Conservation (phyloP, 176 grass and related monocot species). For the Urochloa ruziziensis region DNA sequence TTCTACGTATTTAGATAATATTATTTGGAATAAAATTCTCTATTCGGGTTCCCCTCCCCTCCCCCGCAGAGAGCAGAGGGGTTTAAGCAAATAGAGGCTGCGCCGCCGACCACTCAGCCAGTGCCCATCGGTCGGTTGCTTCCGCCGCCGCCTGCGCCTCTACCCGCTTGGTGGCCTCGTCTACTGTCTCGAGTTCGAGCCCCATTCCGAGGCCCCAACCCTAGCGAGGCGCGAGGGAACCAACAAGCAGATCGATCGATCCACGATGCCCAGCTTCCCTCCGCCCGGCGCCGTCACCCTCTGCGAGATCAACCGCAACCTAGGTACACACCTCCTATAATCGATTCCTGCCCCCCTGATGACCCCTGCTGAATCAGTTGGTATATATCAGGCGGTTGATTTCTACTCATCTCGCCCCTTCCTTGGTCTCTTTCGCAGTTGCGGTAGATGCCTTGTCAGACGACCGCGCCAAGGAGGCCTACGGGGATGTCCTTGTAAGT, state of each 20-base stretch:
- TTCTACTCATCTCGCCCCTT: not conserved
- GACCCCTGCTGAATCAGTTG: not conserved
- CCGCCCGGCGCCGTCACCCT: conserved; percentile 76
- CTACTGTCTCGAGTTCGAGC: not conserved
- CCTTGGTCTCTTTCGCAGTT: conserved; percentile 29
- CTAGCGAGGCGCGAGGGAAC: not conserved
- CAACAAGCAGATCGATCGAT: not conserved
- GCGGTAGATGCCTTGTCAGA: conserved; percentile 61
- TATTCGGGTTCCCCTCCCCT: not conserved
- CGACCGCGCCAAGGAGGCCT: conserved; percentile 68
- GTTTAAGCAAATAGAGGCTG: too few species aligned
- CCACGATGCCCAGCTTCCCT: conserved; percentile 84
- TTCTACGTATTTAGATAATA: too few species aligned
- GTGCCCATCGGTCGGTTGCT: too few species aligned
- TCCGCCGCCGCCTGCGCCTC: not conserved
- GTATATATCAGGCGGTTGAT: not conserved
- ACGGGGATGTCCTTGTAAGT: conserved; percentile 77
- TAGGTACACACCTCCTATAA: conserved; percentile 31
- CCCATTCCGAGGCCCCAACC: not conserved
- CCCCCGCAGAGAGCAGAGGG: too few species aligned
- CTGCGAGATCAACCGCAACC: conserved; percentile 94
- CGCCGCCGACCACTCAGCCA: not conserved
- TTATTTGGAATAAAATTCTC: too few species aligned
- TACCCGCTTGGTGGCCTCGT: not conserved
- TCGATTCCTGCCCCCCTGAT: not conserved